phyloP scores from a whole-genome alignment of 1,284 basidiomycete species.

The Sporisorium graminicola region DNA sequence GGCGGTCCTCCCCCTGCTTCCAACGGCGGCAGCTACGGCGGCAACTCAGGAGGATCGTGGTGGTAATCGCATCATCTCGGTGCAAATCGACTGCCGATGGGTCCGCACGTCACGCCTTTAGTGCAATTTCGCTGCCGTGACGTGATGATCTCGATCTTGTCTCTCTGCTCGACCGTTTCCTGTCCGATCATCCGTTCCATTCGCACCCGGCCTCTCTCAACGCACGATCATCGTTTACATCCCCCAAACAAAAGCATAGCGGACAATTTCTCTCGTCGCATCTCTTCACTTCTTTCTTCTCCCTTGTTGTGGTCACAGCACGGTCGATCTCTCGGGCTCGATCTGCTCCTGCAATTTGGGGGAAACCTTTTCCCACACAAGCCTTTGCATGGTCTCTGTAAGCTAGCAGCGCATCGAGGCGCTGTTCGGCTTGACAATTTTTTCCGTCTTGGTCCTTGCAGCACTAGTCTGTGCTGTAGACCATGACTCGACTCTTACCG shows the following conservation, averaged over 20 bases:
- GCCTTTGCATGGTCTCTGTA: slow-evolving; percentile 41
- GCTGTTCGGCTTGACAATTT: slow-evolving; percentile 26
- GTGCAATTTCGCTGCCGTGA: not conserved
- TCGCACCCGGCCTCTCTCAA: slow-evolving; percentile 23
- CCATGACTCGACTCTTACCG: slow-evolving; percentile 29
- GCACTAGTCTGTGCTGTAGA: not conserved
- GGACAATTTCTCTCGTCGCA: slow-evolving; percentile 38
- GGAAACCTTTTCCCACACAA: slow-evolving; percentile 7
- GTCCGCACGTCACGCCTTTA: not conserved
- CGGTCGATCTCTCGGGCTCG: not conserved
- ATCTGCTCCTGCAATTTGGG: not conserved
- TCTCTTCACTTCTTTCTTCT: slow-evolving; percentile 9
- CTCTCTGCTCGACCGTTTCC: not conserved
- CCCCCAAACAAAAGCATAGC: slow-evolving; percentile 31
- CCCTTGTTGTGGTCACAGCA: not conserved
- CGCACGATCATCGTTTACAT: slow-evolving; percentile 34
- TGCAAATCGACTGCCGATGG: not conserved
- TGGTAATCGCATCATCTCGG: slow-evolving; percentile 23
- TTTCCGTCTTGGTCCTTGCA: slow-evolving; percentile 5
- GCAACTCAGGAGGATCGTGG: slow-evolving; percentile 41
- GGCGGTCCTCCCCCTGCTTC: slow-evolving; percentile 55
- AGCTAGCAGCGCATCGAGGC: slow-evolving; percentile 24
- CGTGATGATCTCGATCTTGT: not conserved
- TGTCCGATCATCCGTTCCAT: slow-evolving; percentile 1
- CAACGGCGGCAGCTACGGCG: slow-evolving; percentile 55